Conservation (phyloP, 2,329 filamentous ascomycete genomes). For the Aspergillus tubingensis region DNA sequence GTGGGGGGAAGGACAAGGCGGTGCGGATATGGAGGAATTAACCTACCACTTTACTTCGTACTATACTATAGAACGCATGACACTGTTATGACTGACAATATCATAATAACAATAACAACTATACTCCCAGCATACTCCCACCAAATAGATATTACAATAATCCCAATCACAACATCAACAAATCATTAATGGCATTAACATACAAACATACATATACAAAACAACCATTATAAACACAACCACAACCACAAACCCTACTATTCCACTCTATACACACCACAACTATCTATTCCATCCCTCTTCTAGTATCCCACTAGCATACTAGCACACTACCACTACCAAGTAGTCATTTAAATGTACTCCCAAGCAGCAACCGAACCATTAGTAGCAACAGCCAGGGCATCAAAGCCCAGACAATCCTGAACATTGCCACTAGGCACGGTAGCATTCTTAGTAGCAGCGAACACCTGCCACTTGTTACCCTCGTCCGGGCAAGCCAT, state of each 20-base stretch:
- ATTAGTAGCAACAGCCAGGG: slow-evolving; percentile 34
- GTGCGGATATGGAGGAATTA: slow-evolving; percentile 67
- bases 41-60: no score
- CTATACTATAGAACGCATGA: not conserved
- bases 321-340: not conserved
- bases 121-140: no score
- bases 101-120: not conserved
- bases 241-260: not conserved
- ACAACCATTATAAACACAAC: not conserved
- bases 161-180: no score
- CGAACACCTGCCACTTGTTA: slow-evolving; percentile 46
- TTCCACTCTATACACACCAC: not conserved
- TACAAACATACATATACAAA: no score
- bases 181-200: no score
- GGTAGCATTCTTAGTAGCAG: slow-evolving; percentile 41
- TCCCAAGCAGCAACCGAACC: slow-evolving; percentile 42
- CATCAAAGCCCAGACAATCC: slow-evolving; percentile 45
- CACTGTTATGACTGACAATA: not conserved
- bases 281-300: not conserved
- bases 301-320: no score
- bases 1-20: slow-evolving; percentile 87
- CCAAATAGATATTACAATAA: no score
- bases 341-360: slow-evolving; percentile 34
- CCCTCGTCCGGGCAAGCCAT: slow-evolving; percentile 46
- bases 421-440: slow-evolving; percentile 41